Evolutionary conservation across 1,284 basidiomycete species (phyloP).

Genomic region (Ganoderma multipileum): DNA sequence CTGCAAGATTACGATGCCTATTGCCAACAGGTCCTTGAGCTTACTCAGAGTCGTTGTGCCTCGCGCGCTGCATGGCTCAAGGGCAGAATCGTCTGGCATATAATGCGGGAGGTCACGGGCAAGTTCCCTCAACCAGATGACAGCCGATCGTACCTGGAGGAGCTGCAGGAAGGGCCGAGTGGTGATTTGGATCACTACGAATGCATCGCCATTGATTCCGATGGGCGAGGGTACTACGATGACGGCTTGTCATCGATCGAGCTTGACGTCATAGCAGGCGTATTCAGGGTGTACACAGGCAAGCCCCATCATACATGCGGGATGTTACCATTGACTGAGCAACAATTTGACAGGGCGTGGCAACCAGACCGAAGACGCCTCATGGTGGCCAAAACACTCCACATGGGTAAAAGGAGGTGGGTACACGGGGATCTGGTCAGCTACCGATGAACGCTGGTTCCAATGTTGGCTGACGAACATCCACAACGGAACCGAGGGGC

Average conservation of each 20-base stretch:
- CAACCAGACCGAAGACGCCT: neutral
- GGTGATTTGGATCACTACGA: neutral
- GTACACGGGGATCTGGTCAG: neutral
- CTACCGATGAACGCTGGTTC: neutral
- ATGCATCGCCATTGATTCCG: neutral
- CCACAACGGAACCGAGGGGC: neutral
- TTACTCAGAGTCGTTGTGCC: neutral
- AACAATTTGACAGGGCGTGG: neutral
- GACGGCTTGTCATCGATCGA: neutral
- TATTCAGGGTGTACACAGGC: neutral
- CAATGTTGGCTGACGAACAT: neutral
- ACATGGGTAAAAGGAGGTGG: neutral
- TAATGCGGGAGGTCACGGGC: neutral
- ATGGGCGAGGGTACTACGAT: neutral
- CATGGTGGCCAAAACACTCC: neutral
- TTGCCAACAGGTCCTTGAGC: neutral
- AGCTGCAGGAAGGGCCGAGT: neutral
- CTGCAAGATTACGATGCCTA: neutral
- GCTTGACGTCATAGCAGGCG: neutral
- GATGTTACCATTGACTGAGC: neutral
- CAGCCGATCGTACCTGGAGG: neutral
- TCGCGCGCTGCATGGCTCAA: neutral
- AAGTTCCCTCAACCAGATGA: neutral
- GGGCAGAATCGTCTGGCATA: neutral
- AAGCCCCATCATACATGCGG: neutral